Evolutionary conservation across 1,284 basidiomycete genomes (phyloP), one percentile per base, ranked within the genome.

Genomic region (Xerocomus amazonicus): DNA sequence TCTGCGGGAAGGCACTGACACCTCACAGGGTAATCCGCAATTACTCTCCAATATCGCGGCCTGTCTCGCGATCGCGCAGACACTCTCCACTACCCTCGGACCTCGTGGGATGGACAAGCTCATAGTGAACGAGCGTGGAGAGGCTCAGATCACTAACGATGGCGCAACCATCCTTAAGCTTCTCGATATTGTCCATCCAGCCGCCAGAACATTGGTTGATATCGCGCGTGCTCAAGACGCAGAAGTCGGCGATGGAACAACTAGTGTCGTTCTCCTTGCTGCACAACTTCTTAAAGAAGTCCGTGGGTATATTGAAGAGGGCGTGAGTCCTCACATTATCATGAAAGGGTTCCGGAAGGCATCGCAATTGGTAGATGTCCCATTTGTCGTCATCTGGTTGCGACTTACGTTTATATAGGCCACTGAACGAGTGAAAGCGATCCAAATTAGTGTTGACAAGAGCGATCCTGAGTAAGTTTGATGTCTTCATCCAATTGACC

Each of bases 71-170:
- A 87, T 97, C 58, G 76, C 93, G 45, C 83, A 92, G 64, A 97
- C 91, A 1, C 81, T 97, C 51, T 83, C 97, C 13, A 94, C 86
- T 48, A 99, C 97, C 29, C 83, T 99, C n/a, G 97, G 97, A 14
- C 97, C 97, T 13, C 80, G 97, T 54, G 97, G 97, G 54, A 98
- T 98, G 95, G 96, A 98, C 74, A 99, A 98, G 72, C 78, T 99
- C 50, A 95, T 95, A 58, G 91, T 96, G 2, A 86, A 85, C 56
- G 87, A 92, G 58, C 84, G 93, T 50, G 95, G 96, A 47, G 87
- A 96, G 58, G 92, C 96, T 14, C 95, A 97, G 72, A 99, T 99
- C 67, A 97, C 95, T 27, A 96, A 98, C 70, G 96, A 98, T 81
- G 96, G 96, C 50, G 96, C 96, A 39, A 98, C 96, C 48, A 97